Evolutionary conservation across 768 basidiomycete species (phyloP).

Genomic region (Lactarius psammicola): DNA sequence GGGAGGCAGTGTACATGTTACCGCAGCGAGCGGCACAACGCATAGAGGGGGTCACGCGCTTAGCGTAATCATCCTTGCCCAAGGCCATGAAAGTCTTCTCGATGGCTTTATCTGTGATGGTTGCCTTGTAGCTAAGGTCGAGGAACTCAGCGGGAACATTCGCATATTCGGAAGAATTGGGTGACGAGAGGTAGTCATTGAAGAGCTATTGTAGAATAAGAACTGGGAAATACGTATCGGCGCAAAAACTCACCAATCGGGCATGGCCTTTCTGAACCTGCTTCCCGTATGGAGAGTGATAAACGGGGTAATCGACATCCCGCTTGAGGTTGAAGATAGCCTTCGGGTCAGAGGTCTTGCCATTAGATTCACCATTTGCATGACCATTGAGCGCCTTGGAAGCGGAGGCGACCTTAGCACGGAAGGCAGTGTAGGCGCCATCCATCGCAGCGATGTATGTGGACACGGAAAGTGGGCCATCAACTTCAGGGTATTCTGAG

Average conservation of each 20-base stretch:
- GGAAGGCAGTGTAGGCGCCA: slow-evolving; percentile 80
- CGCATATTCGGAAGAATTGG: slow-evolving; percentile 65
- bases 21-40: slow-evolving; percentile 87
- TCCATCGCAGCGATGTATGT: slow-evolving; percentile 95
- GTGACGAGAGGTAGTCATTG: slow-evolving; percentile 88
- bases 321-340: slow-evolving; percentile 58
- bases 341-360: slow-evolving; percentile 41
- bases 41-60: slow-evolving; percentile 79
- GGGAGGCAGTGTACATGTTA: slow-evolving; percentile 97
- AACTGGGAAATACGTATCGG: slow-evolving; percentile 10
- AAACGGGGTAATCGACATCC: slow-evolving; percentile 87
- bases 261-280: slow-evolving; percentile 97
- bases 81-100: slow-evolving; percentile 92
- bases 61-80: slow-evolving; percentile 70
- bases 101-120: slow-evolving; percentile 89
- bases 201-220: slow-evolving; percentile 42
- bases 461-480: slow-evolving; percentile 93
- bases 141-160: slow-evolving; percentile 71
- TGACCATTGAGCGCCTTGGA: slow-evolving; percentile 39
- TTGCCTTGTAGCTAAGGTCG: slow-evolving; percentile 61
- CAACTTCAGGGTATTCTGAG: slow-evolving; percentile 95
- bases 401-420: slow-evolving; percentile 71
- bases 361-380: slow-evolving; percentile 34
- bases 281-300: slow-evolving; percentile 99
- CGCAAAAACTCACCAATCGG: slow-evolving; percentile 55